Evolutionary conservation across 2,329 filamentous ascomycete genomes (phyloP).

Genomic region (Ceratocystis cubensis): DNA sequence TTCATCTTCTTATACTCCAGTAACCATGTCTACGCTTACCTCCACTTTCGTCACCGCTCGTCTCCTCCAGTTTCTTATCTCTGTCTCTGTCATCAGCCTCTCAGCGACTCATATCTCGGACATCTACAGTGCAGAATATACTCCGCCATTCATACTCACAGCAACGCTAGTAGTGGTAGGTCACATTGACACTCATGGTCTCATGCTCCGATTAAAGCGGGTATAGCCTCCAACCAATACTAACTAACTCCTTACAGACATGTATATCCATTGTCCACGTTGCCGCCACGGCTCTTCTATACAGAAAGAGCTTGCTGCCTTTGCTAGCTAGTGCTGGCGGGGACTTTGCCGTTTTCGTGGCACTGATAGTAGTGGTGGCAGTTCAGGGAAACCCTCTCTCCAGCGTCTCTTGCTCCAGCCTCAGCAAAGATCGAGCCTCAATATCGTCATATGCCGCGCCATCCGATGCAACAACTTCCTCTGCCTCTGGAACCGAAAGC

Average conservation of each 20-base stretch:
- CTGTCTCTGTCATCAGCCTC: constrained; percentile 68
- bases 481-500: constrained; percentile 17
- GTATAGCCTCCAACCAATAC: too few relatives aligned
- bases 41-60: constrained; percentile 66
- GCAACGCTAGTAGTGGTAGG: constrained; percentile 69
- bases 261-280: constrained; percentile 70
- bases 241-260: constrained; percentile 39
- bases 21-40: constrained; percentile 53
- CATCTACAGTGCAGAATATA: constrained; percentile 53
- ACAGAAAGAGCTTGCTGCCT: constrained; percentile 62
- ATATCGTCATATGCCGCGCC: constrained; percentile 8
- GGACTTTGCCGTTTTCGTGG: constrained; percentile 60
- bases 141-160: constrained; percentile 59
- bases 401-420: constrained; percentile 55
- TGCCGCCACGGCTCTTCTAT: constrained; percentile 68
- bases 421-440: constrained; percentile 30
- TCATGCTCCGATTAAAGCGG: background rate
- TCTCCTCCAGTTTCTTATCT: constrained; percentile 54
- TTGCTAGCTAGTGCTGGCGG: constrained; percentile 54
- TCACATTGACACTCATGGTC: constrained; percentile 23
- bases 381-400: constrained; percentile 70
- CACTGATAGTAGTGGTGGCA: constrained; percentile 63
- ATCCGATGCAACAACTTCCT: background rate
- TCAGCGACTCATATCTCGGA: constrained; percentile 69
- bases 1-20: background rate